phyloP scores from a whole-genome alignment of 2,329 filamentous ascomycete species.

The Ophiostoma triangulosporum region DNA sequence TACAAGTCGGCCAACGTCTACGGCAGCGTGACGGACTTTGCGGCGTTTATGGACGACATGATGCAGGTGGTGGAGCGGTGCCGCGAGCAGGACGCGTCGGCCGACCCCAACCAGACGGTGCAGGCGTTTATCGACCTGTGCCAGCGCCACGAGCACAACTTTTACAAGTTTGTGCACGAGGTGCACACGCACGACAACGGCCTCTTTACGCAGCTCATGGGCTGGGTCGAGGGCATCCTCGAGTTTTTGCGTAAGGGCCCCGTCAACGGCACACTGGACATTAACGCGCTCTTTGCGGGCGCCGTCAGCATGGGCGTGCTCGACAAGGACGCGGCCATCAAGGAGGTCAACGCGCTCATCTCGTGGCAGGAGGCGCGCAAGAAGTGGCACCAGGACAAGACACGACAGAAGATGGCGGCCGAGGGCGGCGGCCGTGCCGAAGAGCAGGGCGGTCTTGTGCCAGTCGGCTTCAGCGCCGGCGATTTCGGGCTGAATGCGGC shows the following conservation, averaged over 20 bases:
- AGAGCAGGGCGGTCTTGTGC: conserved; percentile 24
- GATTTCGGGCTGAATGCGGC: conserved; percentile 86
- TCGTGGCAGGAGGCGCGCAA: conserved; percentile 91
- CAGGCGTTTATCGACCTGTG: conserved; percentile 97
- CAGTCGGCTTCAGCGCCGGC: conserved; percentile 53
- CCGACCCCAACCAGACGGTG: conserved; percentile 95
- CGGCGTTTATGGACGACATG: conserved; percentile 82
- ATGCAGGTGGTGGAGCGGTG: conserved; percentile 60
- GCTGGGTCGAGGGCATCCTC: conserved; percentile 90
- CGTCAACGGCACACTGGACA: conserved; percentile 72
- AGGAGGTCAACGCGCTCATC: conserved; percentile 76
- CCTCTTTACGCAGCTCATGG: conserved; percentile 90
- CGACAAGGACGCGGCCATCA: conserved; percentile 57
- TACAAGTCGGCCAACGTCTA: conserved; percentile 99
- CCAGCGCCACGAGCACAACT: conserved; percentile 85
- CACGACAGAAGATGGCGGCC: conserved; percentile 95
- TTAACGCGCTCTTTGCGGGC: conserved; percentile 84
- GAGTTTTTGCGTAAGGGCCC: conserved; percentile 85
- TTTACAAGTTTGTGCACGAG: conserved; percentile 98
- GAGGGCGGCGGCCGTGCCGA: conserved; percentile 44
- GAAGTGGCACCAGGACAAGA: conserved; percentile 98
- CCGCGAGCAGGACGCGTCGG: conserved; percentile 66
- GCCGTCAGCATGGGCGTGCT: conserved; percentile 54
- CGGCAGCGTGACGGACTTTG: conserved; percentile 92
- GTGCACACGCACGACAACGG: conserved; percentile 95